A percentile compares a stretch with the other conserved stretches of the same genome.
Conservation (phyloP, 805 yeast species). For the Barnettozyma salicaria region DNA sequence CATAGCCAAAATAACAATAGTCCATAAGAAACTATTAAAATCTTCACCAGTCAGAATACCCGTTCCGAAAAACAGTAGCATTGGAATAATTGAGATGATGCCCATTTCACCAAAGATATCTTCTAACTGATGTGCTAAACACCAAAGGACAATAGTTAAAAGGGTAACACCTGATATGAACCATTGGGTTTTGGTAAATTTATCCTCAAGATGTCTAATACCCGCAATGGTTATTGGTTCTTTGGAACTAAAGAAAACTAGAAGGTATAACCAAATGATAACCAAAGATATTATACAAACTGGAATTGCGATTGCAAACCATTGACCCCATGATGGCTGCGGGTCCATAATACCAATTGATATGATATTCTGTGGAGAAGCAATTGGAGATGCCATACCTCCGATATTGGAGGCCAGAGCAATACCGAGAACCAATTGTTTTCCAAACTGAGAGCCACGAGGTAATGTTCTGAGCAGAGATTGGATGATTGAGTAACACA, state of each 20-base stretch:
- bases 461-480: slow-evolving; percentile 84
- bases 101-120: slow-evolving; percentile 91
- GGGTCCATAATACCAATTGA: slow-evolving; percentile 87
- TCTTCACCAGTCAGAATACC: slow-evolving; percentile 85
- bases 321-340: slow-evolving; percentile 80
- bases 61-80: slow-evolving; percentile 87
- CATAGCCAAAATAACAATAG: slow-evolving; percentile 92
- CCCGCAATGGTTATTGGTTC: slow-evolving; percentile 41
- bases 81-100: slow-evolving; percentile 84
- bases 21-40: slow-evolving; percentile 95
- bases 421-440: slow-evolving; percentile 82
- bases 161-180: slow-evolving; percentile 64
- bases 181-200: slow-evolving; percentile 67
- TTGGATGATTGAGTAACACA: slow-evolving; percentile 85
- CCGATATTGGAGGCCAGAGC: slow-evolving; percentile 92
- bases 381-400: slow-evolving; percentile 96
- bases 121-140: slow-evolving; percentile 71
- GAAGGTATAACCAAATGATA: slow-evolving; percentile 65
- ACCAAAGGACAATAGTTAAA: slow-evolving; percentile 80
- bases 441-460: slow-evolving; percentile 67
- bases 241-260: slow-evolving; percentile 56
- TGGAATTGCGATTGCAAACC: slow-evolving; percentile 88
- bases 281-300: slow-evolving; percentile 59
- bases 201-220: slow-evolving; percentile 53
- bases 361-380: slow-evolving; percentile 93